phyloP scores from a whole-genome alignment of 371 early-diverging fungal species.

The Batkoa obscura region DNA sequence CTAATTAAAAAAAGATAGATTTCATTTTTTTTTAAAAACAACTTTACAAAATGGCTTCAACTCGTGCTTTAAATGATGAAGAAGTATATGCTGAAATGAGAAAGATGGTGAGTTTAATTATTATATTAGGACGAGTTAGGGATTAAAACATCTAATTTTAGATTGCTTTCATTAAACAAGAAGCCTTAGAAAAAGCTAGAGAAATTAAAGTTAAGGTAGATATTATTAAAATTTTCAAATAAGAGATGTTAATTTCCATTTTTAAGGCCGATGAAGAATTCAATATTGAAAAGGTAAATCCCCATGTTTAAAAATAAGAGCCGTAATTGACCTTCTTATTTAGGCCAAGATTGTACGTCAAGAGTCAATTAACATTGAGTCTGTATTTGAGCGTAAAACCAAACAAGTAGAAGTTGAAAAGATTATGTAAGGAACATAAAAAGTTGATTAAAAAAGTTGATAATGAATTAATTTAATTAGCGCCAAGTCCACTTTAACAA shows the following conservation, averaged over 20 bases:
- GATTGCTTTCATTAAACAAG: slow-evolving; percentile 92
- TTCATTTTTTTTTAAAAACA: too few relatives aligned
- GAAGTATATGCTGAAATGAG: slow-evolving; percentile 79
- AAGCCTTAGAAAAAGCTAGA: slow-evolving; percentile 92
- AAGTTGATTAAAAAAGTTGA: not conserved
- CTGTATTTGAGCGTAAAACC: slow-evolving; percentile 70
- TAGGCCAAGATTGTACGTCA: slow-evolving; percentile 81
- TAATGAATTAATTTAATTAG: slow-evolving; percentile 18
- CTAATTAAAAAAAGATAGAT: too few relatives aligned
- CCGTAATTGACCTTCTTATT: not conserved
- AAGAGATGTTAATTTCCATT: too few relatives aligned
- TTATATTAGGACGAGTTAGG: not conserved
- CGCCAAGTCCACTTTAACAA: slow-evolving; percentile 82
- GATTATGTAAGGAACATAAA: slow-evolving; percentile 39
- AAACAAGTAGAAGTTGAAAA: slow-evolving; percentile 84
- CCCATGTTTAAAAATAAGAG: not conserved
- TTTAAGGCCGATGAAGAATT: slow-evolving; percentile 92
- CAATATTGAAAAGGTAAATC: slow-evolving; percentile 88
- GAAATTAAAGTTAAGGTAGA: slow-evolving; percentile 97
- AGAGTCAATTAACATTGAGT: slow-evolving; percentile 76
- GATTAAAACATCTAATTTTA: slow-evolving; percentile 12
- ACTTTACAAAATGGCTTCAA: slow-evolving; percentile 17
- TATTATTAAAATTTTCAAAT: too few relatives aligned
- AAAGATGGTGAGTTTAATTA: slow-evolving; percentile 43
- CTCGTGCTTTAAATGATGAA: slow-evolving; percentile 70